Base-by-base conservation (phyloP, 1,284 basidiomycete species). In the Cryptococcus wingfieldii region DNA sequence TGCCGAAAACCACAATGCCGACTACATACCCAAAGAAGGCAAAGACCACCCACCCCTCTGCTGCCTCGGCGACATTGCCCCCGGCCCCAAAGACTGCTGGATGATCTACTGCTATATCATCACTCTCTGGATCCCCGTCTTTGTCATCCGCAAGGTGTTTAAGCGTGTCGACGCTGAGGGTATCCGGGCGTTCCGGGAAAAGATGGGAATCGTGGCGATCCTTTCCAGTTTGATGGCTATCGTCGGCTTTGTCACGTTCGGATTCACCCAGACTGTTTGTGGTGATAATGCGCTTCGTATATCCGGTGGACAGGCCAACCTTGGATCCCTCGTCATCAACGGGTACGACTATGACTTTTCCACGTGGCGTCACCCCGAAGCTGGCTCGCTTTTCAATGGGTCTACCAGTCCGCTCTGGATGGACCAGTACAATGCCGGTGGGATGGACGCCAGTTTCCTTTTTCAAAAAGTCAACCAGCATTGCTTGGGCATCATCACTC, bases 211-310 rank as follows among this genome's bases (percentile, higher is more conserved):
- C 34, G 80, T 99, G 55, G 80, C 81, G 61, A 83, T 98, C 76
- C 90, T 96, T 67, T 72, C 84, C 14, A 8, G 76, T 19, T 83
- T 93, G 63, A 98, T 98, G 95, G 87, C 88, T 23, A 83, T 81
- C 47, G 96, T 99, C 71, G 95, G 94, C 76, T 98, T 93, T 83
- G 82, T 99, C 72, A 98, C 95, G 2, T 99, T 99, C 78, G 95
- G 96, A n/a, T 99, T 99, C 80, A 98, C 94, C 4, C 84, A 93
- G 71, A 80, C 86, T 51, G 94, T 98, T 38, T 98, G 95, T 75
- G 90, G 92, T 41, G 87, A 81, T 44, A 88, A 90, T 19, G 82
- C 87, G 31, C 84, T 87, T 53, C 86, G 91, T 14, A 93, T 84
- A 80, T 85, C 87, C 62, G 83, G 87, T 47, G 92, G 90, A 19